Evolutionary conservation across 2,329 filamentous ascomycete species (phyloP), one percentile per base, ranked within the genome.

Genomic region (Penicillium occitanis): DNA sequence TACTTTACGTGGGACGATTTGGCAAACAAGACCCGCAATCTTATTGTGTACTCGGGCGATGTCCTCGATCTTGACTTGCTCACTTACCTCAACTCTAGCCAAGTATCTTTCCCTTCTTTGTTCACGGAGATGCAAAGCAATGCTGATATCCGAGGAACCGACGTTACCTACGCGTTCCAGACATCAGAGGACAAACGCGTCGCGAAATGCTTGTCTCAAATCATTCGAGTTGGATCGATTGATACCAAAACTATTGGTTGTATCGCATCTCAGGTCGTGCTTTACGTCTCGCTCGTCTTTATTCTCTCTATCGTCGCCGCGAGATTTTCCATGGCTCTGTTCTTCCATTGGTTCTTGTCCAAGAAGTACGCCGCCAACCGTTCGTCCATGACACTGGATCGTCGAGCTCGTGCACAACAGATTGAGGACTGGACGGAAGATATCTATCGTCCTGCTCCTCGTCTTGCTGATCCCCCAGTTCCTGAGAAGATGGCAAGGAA

Each of bases 341-440:
- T 94, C 67, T 99, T 99, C 82, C 92, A 97, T 74, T 99, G 96
- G 96, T 97, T 99, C 79, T 84, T 98, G 70, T 91, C 91, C 76
- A 89, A 90, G 71, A 90, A 89, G 69, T 98, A 94, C 74, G 93
- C 90, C 3, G 92, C 94, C 0, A 81, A 86, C 58, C 97, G 92
- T 79, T 96, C 94, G 0, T 94, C 92, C 2, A 90, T 96, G 77
- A 88, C 88, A 17, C 88, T 89, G 5, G 88, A 95, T 76, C 87
- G 89, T 70, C 93, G 94, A 77, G 90, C 93, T 80, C 89, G 95
- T 67, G 90, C 93, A 71, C 88, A 90, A 71, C 93, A 98, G 80
- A 99, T 99, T 70, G 95, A 99, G 78, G 94, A 97, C 73, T 99
- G 95, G 95, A 90, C 90, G 14, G 92, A 98, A 70, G 95, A 99